Evolutionary conservation across 192 early-diverging fungal species (phyloP).

Genomic region (Backusella mclennaniae): DNA sequence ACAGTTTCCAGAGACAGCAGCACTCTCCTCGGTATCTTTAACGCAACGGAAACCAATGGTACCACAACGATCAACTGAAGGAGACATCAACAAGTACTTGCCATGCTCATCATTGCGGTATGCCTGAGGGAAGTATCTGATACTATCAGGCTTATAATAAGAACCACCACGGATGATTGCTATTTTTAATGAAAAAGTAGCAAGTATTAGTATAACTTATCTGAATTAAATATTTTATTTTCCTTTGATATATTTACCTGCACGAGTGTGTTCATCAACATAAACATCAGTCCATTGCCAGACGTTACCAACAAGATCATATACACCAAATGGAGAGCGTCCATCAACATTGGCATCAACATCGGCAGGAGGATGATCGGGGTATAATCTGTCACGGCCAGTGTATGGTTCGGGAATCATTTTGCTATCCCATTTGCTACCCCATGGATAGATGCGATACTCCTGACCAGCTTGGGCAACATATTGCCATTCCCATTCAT

Average conservation of each 20-base stretch:
- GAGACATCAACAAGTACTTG: constrained; percentile 23
- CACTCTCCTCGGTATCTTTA: constrained; percentile 21
- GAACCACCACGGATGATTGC: constrained; percentile 27
- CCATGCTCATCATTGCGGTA: constrained; percentile 20
- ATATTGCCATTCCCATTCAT: constrained; percentile 30
- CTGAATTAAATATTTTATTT: background rate
- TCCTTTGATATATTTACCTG: background rate
- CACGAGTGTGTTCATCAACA: constrained; percentile 13
- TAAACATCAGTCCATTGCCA: constrained; percentile 31
- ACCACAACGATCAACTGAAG: constrained; percentile 17
- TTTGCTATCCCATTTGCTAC: constrained; percentile 14
- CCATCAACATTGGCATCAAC: constrained; percentile 15
- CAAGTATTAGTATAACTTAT: background rate
- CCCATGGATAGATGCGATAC: constrained; percentile 23
- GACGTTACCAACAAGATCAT: constrained; percentile 26
- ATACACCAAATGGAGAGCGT: constrained; percentile 23
- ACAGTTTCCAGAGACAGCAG: constrained; percentile 23
- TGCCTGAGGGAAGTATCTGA: constrained; percentile 23
- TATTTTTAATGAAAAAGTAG: background rate
- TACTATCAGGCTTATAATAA: constrained; percentile 12
- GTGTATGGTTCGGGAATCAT: constrained; percentile 15
- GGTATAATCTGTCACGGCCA: constrained; percentile 24
- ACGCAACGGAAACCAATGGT: constrained; percentile 30
- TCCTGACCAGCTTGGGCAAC: constrained; percentile 23
- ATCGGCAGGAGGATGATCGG: constrained; percentile 23